These are phyloP conservation scores for Podospora tetraspora DNA, from an alignment of 495 filamentous ascomycete species.

Conservation along the genomic window DNA sequence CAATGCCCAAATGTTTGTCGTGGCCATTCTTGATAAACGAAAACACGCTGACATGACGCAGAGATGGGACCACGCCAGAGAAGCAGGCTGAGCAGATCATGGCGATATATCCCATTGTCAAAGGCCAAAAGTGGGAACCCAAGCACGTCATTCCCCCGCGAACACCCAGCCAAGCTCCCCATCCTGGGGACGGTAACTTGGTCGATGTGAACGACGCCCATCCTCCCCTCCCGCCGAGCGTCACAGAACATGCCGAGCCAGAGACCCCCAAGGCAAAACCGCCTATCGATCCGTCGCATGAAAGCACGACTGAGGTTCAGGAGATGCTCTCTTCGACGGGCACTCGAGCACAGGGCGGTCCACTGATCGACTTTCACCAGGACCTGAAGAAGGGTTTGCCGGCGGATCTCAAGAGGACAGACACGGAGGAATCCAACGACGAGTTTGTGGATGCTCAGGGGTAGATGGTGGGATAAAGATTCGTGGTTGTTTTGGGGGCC, in stretches of 20 bases:
- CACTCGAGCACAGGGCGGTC: constrained; percentile 25
- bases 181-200: constrained; percentile 28
- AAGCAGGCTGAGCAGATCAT: constrained; percentile 79
- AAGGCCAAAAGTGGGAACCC: constrained; percentile 54
- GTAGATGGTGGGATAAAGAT: background rate
- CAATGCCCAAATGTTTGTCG: constrained; percentile 72
- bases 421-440: constrained; percentile 28
- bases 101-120: constrained; percentile 77
- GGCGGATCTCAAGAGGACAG: constrained; percentile 15
- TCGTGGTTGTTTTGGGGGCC: background rate
- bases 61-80: constrained; percentile 62
- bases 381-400: constrained; percentile 46
- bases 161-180: constrained; percentile 15
- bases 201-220: constrained; percentile 44
- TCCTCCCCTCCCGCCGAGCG: background rate
- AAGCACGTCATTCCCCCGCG: constrained; percentile 38
- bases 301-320: constrained; percentile 37
- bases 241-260: background rate
- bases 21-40: constrained; percentile 8
- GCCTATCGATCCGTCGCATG: constrained; percentile 22
- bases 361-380: constrained; percentile 47
- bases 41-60: constrained; percentile 27
- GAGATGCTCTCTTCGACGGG: constrained; percentile 39
- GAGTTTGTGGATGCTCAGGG: constrained; percentile 32
- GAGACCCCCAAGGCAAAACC: constrained; percentile 1